Percentiles rank a stretch among this genome's conserved stretches.
phyloP scores from a whole-genome alignment of 1,139 yeast species.

The Chernovozyma aurita region DNA sequence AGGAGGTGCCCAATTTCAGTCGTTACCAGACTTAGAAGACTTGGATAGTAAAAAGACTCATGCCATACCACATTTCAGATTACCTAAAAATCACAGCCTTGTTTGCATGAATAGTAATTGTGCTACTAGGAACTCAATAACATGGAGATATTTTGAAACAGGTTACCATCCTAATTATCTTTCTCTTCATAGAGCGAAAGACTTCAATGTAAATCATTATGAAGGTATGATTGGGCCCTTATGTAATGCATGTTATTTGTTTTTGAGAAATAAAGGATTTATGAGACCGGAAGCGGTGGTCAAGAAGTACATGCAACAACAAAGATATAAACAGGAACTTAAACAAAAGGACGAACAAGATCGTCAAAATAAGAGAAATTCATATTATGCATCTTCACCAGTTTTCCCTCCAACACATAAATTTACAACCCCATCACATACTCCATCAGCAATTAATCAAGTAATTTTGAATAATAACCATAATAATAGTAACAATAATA shows the following conservation, averaged over 20 bases:
- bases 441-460: slow-evolving; percentile 43
- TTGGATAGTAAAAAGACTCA: slow-evolving; percentile 44
- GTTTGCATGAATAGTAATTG: slow-evolving; percentile 44
- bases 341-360: slow-evolving; percentile 22
- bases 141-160: slow-evolving; percentile 47
- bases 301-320: slow-evolving; percentile 45
- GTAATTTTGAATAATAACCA: slow-evolving; percentile 27
- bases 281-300: slow-evolving; percentile 50
- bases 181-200: slow-evolving; percentile 34
- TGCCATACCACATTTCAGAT: slow-evolving; percentile 35
- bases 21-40: slow-evolving; percentile 43
- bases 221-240: slow-evolving; percentile 51
- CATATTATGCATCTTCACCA: slow-evolving; percentile 12
- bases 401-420: slow-evolving; percentile 21
- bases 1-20: slow-evolving; percentile 19
- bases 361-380: not conserved
- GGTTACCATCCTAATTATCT: slow-evolving; percentile 38
- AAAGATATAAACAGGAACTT: slow-evolving; percentile 34
- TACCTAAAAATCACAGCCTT: slow-evolving; percentile 39
- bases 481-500: slow-evolving; percentile 6
- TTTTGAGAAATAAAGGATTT: slow-evolving; percentile 46
- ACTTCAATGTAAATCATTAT: slow-evolving; percentile 38
- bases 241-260: slow-evolving; percentile 48
- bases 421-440: slow-evolving; percentile 41
- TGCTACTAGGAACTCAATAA: slow-evolving; percentile 34